These are phyloP conservation scores for Cladosporium sp. DNA, from an alignment of 2,329 filamentous ascomycete species.

Conservation along the genomic window DNA sequence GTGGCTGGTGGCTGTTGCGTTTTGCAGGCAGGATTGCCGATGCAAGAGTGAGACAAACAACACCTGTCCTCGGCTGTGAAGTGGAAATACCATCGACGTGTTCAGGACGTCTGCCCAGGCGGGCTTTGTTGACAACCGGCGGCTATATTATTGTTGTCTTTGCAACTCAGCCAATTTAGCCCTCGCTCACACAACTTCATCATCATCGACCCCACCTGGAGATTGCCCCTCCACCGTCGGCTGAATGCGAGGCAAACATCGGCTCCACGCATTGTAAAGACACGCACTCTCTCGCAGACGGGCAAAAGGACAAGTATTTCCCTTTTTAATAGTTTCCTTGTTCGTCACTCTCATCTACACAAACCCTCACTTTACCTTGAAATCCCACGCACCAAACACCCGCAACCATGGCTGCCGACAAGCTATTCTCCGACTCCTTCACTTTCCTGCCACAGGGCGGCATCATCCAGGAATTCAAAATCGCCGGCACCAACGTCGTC, in stretches of 20 bases:
- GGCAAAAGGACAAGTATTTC: not conserved
- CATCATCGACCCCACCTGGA: not conserved
- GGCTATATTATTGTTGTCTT: no score
- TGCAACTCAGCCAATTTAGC: no score
- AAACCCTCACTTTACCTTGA: not conserved
- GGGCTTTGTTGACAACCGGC: no score
- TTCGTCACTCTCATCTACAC: not conserved
- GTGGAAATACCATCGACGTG: not conserved
- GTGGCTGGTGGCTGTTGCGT: no score
- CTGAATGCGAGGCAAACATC: not conserved
- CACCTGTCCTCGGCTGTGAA: not conserved
- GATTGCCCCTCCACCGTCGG: not conserved
- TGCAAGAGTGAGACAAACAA: not conserved
- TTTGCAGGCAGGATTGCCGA: no score
- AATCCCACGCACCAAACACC: not conserved
- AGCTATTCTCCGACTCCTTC: slow-evolving; percentile 38
- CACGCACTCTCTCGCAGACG: not conserved
- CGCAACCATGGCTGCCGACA: slow-evolving; percentile 19
- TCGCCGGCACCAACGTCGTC: slow-evolving; percentile 80
- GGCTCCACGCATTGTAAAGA: not conserved
- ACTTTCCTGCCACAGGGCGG: slow-evolving; percentile 70
- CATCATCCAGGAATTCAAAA: slow-evolving; percentile 73
- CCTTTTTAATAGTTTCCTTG: not conserved
- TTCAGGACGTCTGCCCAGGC: no score
- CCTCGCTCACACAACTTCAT: not conserved